phyloP scores from a whole-genome alignment of 805 yeast species.

The Groenewaldozyma salmanticensis region DNA sequence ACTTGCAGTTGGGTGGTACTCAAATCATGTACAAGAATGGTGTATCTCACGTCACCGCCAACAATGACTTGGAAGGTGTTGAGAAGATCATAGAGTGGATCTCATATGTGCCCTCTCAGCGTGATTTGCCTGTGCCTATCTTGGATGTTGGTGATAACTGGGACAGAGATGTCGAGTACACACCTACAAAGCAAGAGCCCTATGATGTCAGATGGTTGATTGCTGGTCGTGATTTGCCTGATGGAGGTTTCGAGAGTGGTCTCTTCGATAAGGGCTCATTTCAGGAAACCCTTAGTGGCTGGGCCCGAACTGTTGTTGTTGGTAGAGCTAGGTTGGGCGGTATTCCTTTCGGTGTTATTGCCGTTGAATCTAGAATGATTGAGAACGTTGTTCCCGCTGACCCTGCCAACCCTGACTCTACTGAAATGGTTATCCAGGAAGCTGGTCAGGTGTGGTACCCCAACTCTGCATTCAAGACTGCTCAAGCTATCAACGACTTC shows the following conservation, averaged over 20 bases:
- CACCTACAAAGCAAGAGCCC: constrained; percentile 60
- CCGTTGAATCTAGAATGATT: constrained; percentile 83
- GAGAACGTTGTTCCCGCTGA: constrained; percentile 94
- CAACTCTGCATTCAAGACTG: constrained; percentile 97
- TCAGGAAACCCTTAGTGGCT: constrained; percentile 93
- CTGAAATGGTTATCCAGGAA: constrained; percentile 78
- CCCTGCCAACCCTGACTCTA: constrained; percentile 95
- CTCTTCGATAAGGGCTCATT: constrained; percentile 87
- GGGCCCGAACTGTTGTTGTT: constrained; percentile 98
- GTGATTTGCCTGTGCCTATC: constrained; percentile 85
- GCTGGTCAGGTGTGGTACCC: constrained; percentile 99
- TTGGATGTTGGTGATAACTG: constrained; percentile 68
- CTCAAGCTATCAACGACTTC: constrained; percentile 96
- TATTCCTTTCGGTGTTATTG: constrained; percentile 96
- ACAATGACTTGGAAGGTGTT: constrained; percentile 94
- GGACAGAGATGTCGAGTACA: constrained; percentile 86
- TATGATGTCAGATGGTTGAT: constrained; percentile 95
- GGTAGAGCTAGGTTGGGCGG: constrained; percentile 99
- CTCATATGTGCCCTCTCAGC: constrained; percentile 85
- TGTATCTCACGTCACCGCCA: constrained; percentile 96
- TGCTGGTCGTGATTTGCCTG: constrained; percentile 64
- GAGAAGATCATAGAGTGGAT: constrained; percentile 92
- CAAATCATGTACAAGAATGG: constrained; percentile 98
- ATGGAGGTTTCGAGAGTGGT: constrained; percentile 79
- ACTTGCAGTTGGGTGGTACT: constrained; percentile 97